phyloP scores from a whole-genome alignment of 1,284 basidiomycete genomes.

The Ceratobasidium sp. region DNA sequence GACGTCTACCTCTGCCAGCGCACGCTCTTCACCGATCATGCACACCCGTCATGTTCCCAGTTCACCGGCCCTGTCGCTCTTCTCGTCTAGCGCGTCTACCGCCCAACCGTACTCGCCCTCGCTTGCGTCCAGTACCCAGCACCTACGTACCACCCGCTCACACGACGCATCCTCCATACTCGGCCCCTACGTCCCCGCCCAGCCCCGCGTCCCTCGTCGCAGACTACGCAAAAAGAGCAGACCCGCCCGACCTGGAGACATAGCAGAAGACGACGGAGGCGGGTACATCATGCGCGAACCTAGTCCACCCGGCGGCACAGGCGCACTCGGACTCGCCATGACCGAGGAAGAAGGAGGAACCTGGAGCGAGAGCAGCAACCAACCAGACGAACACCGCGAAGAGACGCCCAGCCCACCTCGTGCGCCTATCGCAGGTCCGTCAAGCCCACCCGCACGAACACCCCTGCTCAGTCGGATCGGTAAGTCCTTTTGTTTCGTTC shows the following conservation, averaged over 20 bases:
- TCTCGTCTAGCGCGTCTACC: constrained; percentile 38
- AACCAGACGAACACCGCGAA: neutral
- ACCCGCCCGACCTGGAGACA: constrained; percentile 37
- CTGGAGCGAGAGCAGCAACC: constrained; percentile 43
- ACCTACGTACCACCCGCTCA: constrained; percentile 33
- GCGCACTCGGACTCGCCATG: constrained; percentile 34
- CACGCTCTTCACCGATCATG: constrained; percentile 32
- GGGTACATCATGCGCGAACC: constrained; percentile 37
- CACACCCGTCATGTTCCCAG: constrained; percentile 37
- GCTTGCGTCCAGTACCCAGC: constrained; percentile 30
- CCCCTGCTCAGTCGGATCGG: constrained; percentile 49
- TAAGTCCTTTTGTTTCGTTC: too few relatives aligned
- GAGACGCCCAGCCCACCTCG: constrained; percentile 31
- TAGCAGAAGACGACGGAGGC: constrained; percentile 24
- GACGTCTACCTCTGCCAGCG: constrained; percentile 15
- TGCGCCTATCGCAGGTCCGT: constrained; percentile 41
- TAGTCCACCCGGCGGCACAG: constrained; percentile 16
- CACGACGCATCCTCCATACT: neutral
- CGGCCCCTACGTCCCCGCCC: constrained; percentile 33
- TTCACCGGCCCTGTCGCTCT: constrained; percentile 34
- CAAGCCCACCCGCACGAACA: constrained; percentile 46
- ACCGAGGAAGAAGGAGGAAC: constrained; percentile 34
- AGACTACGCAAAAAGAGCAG: constrained; percentile 42
- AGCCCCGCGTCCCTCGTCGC: constrained; percentile 28
- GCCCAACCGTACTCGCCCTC: constrained; percentile 38